Base-by-base conservation (phyloP, 805 yeast genomes). In the Zygoascus flipseniorum region DNA sequence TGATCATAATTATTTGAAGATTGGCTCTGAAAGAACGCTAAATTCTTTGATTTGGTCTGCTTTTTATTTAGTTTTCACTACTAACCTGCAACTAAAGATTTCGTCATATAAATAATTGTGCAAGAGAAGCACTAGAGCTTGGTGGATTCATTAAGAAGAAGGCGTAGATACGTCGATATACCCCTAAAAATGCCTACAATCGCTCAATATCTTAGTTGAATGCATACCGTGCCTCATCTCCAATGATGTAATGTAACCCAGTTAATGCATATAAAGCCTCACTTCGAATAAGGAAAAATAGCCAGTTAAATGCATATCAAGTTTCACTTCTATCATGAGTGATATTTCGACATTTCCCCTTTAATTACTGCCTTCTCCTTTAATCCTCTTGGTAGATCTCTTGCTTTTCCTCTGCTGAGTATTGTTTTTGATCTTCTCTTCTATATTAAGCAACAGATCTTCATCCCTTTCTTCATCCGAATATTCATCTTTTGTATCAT, bases 91-190 rank as follows among this genome's bases (percentile, higher is more conserved):
- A n/a, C 35, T 39, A 10, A 41, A 73, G 96, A 57, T 93, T 93
- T 72, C 89, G 86, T 62, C 98, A 93, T 67, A 93, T 93, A 54
- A 93, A 92, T 63, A 76, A 89, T 2, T 80, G 89, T 1, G 90
- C 97, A 0, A 75, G 97, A 63, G 93, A 89, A 49, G 97, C 92
- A 0, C 76, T 93, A 0, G 69, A 81, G 1, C 77, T 73, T 51
- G 95, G 88, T 2, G 81, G 81, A 0, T 80, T 83, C 59, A 61
- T 69, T 46, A 56, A 52, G 37, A 67, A 64, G 51, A 58, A 66
- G 65, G n/a, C 8, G 13, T 35, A 31, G 20, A 8, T 5, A 11
- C 6, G 28, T 6, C 28, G 6, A 23, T 23, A 23, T 23, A 23
- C 28, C 3, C 6, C 6, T 23, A 6, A 23, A 4, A 23, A 3